Base-by-base conservation (phyloP, 163 green algal genomes). In the Scenedesmus sp. region DNA sequence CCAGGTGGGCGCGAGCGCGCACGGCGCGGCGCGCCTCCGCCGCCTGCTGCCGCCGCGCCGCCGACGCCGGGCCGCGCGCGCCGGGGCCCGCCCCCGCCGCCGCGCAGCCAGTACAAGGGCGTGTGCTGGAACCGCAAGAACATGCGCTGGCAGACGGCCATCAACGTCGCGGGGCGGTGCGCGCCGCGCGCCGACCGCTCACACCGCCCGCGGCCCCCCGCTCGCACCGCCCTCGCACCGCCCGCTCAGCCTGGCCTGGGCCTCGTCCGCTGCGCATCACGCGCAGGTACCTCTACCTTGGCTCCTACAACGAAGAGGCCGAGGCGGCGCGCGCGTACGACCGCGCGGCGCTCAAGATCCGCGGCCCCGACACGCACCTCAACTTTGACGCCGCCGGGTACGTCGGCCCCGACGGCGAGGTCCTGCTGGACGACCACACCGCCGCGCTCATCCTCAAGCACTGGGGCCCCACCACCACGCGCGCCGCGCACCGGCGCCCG, bases 291-390 rank as follows among this genome's bases (percentile, higher is more conserved):
- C 63, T 89, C 17, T 89, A 89, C 60, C 82, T 89, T 3, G 85
- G 85, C 48, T 80, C 60, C 13, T 89, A 82, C 63, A 26, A 67
- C 9, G 63, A 64, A 10, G 88, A 92, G 76, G 42, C 87, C 9
- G 86, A 92, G 15, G 88, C 88, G 3, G 88, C 87, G 2, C 47
- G 70, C 0, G 69, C 80, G 31, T 91, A 90, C 78, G 86, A 91
- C 66, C 76, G 75, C n/a, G 86, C 86, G 6, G 87, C 87, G 18
- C 80, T 92, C 53, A 78, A 87, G 36, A 53, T 91, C 48, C 78
- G 86, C 15, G 86, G 86, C 24, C 76, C 48, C 6, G 33, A 74
- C 29, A 10, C 39, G 11, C 83, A 82, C 54, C 78, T 89, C n/a
- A 92, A 92, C 82, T 92, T 91, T 65, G 33, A 50, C 4, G 26